These are phyloP conservation scores for Fusarium pilosicola DNA, from an alignment of 2,329 filamentous ascomycete species.

Conservation along the genomic window DNA sequence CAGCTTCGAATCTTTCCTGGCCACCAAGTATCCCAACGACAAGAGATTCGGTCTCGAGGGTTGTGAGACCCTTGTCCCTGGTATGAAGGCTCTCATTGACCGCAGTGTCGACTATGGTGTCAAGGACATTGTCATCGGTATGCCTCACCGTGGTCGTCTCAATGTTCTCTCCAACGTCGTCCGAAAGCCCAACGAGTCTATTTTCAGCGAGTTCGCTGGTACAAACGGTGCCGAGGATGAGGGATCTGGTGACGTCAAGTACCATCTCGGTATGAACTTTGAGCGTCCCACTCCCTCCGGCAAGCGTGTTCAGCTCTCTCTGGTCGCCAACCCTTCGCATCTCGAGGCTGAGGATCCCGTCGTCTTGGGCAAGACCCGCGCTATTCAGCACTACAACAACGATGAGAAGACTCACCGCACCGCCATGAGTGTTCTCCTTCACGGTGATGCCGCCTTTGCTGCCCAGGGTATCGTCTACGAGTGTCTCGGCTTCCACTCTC, in stretches of 20 bases:
- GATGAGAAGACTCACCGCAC: slow-evolving; percentile 89
- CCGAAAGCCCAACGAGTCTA: slow-evolving; percentile 98
- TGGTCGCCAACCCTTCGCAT: slow-evolving; percentile 98
- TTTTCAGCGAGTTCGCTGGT: slow-evolving; percentile 98
- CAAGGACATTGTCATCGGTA: slow-evolving; percentile 99
- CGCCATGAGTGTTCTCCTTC: slow-evolving; percentile 94
- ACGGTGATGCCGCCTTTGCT: slow-evolving; percentile 97
- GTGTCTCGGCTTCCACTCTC: slow-evolving; percentile 95
- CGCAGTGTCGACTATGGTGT: slow-evolving; percentile 98
- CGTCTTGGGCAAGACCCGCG: slow-evolving; percentile 95
- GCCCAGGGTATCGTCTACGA: slow-evolving; percentile 98
- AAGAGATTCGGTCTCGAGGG: slow-evolving; percentile 99
- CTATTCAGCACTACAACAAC: slow-evolving; percentile 98
- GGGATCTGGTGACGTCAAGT: slow-evolving; percentile 98
- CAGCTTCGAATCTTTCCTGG: slow-evolving; percentile 94
- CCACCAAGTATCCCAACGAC: slow-evolving; percentile 99
- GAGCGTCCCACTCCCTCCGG: slow-evolving; percentile 97
- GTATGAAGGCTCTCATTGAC: slow-evolving; percentile 99
- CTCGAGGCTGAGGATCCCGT: slow-evolving; percentile 98
- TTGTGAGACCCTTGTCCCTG: slow-evolving; percentile 94
- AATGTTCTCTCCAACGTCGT: slow-evolving; percentile 99
- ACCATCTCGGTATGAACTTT: slow-evolving; percentile 99
- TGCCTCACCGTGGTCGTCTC: slow-evolving; percentile 98
- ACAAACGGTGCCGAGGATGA: slow-evolving; percentile 89
- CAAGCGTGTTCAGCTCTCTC: slow-evolving; percentile 98